Conservation (phyloP, 257 asterid species). For the Gentiana macrophylla region DNA sequence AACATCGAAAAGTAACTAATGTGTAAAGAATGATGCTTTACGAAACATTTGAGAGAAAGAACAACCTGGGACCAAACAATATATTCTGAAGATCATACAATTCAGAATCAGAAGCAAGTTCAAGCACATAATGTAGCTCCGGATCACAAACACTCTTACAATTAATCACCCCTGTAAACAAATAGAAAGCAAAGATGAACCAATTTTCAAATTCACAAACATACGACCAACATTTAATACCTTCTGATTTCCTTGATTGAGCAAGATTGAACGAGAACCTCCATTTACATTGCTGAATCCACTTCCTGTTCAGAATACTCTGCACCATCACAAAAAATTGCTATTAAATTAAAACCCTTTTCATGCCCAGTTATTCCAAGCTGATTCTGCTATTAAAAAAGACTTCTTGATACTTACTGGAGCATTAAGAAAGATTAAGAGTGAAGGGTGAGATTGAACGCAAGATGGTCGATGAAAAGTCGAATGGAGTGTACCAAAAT, state of each 20-base stretch:
- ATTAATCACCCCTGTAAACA: slow-evolving; percentile 22
- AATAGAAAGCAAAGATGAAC: background rate
- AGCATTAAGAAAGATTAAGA: background rate
- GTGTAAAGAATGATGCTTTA: background rate
- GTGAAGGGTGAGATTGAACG: background rate
- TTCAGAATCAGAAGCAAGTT: slow-evolving; percentile 82
- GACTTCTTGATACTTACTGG: background rate
- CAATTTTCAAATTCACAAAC: background rate
- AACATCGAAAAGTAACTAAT: background rate
- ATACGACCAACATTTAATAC: background rate
- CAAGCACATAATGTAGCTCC: slow-evolving; percentile 73
- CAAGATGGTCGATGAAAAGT: no score
- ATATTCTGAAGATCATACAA: slow-evolving; percentile 69
- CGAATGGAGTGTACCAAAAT: no score
- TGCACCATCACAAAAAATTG: slow-evolving; percentile 9
- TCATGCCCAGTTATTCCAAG: no score
- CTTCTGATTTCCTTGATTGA: slow-evolving; percentile 9
- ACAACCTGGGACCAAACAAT: slow-evolving; percentile 81
- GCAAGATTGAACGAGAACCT: background rate
- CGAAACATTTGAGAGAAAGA: slow-evolving; percentile 3
- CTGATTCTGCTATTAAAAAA: no score
- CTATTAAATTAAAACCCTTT: background rate
- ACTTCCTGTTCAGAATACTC: slow-evolving; percentile 10
- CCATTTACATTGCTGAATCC: background rate
- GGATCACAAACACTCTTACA: slow-evolving; percentile 36